These are phyloP conservation scores for Cercospora canescens DNA, from an alignment of 2,329 filamentous ascomycete genomes.

Conservation along the genomic window DNA sequence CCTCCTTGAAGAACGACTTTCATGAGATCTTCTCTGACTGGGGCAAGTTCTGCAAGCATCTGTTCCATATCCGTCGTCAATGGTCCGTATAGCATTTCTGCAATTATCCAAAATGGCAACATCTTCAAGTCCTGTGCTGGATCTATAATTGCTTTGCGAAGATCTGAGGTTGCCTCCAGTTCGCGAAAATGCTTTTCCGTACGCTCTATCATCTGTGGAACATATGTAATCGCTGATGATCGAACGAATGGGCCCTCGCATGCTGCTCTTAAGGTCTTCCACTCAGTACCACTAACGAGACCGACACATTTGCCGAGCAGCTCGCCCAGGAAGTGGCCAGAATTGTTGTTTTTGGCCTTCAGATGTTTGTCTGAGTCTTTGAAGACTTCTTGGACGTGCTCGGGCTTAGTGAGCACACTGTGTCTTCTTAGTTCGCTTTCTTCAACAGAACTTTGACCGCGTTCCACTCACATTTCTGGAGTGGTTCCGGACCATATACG, in stretches of 20 bases:
- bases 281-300: not conserved
- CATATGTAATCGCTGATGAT: not conserved
- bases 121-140: conserved; percentile 8
- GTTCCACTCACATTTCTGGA: conserved; percentile 2
- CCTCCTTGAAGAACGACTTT: not conserved
- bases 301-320: conserved; percentile 46
- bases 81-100: conserved; percentile 5
- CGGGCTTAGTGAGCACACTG: conserved; percentile 1
- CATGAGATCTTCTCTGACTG: not conserved
- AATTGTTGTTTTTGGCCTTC: conserved; percentile 46
- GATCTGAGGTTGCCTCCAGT: not conserved
- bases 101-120: conserved; percentile 2
- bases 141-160: not conserved
- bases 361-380: conserved; percentile 47
- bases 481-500: conserved; percentile 9
- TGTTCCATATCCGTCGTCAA: not conserved
- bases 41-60: not conserved
- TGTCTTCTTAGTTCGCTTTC: not conserved
- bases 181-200: not conserved
- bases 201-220: not conserved
- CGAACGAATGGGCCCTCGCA: conserved; percentile 30
- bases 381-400: conserved; percentile 34
- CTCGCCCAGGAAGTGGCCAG: conserved; percentile 43
- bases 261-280: conserved; percentile 22
- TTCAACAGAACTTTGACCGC: not conserved